Percentiles rank a stretch among this genome's conserved stretches.
Evolutionary conservation across 805 yeast species (phyloP).

Genomic region (Torulaspora quercuum): DNA sequence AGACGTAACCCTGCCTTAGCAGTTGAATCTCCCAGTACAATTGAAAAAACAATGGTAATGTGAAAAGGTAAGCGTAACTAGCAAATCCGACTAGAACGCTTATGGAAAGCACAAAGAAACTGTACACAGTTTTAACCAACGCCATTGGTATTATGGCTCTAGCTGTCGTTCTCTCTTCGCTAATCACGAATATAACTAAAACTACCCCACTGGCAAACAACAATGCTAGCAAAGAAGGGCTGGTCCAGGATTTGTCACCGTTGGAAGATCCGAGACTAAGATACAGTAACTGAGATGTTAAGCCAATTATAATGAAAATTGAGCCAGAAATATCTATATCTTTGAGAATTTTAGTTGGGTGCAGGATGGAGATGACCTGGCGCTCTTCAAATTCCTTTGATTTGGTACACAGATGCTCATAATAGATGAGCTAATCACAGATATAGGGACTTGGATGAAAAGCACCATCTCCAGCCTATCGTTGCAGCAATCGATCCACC

Average conservation of each 20-base stretch:
- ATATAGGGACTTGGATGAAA: conserved; percentile 38
- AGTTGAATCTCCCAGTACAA: conserved; percentile 41
- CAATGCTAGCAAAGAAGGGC: conserved; percentile 9
- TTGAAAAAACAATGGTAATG: conserved; percentile 44
- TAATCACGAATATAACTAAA: conserved; percentile 14
- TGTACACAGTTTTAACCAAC: conserved; percentile 10
- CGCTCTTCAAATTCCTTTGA: conserved; percentile 27
- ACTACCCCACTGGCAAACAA: conserved; percentile 11
- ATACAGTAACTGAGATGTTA: conserved; percentile 33
- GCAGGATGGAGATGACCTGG: not conserved
- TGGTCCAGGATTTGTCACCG: conserved; percentile 8
- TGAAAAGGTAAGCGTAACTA: conserved; percentile 41
- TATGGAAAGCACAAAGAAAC: conserved; percentile 18
- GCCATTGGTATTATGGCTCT: conserved; percentile 21
- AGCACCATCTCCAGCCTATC: conserved; percentile 44
- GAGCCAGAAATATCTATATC: conserved; percentile 40
- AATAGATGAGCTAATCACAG: conserved; percentile 32
- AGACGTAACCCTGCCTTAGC: conserved; percentile 43
- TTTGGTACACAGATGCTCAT: conserved; percentile 32
- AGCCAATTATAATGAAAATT: conserved; percentile 33
- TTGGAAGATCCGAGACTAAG: conserved; percentile 15
- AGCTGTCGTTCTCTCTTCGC: conserved; percentile 18
- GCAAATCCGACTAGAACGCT: conserved; percentile 41
- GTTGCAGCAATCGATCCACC: conserved; percentile 39
- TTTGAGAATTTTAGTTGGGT: conserved; percentile 10